Evolutionary conservation across 495 filamentous ascomycete genomes (phyloP).

Genomic region (Letharia lupina): DNA sequence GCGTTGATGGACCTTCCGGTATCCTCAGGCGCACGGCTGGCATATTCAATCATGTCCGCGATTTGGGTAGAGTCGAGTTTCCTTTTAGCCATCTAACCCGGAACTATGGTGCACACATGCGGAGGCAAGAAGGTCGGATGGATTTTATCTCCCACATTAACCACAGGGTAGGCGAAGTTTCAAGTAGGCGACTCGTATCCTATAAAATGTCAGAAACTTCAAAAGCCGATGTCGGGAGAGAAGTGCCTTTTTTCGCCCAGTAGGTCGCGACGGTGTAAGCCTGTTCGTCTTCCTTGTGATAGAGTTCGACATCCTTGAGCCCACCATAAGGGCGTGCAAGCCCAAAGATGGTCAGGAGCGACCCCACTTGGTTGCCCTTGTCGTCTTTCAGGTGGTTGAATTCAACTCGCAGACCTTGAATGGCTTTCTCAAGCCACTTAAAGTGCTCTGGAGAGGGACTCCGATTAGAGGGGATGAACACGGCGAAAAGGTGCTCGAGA

Average conservation of each 20-base stretch:
- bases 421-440: not conserved
- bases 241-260: not conserved
- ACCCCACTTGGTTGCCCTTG: not conserved
- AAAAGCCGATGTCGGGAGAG: too few species aligned
- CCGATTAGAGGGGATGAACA: not conserved
- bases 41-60: not conserved
- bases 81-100: not conserved
- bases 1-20: not conserved
- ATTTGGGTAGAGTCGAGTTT: not conserved
- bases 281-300: not conserved
- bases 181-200: not conserved
- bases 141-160: not conserved
- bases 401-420: not conserved
- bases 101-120: not conserved
- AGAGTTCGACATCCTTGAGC: not conserved
- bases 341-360: not conserved
- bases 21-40: not conserved
- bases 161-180: not conserved
- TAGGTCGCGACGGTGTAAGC: not conserved
- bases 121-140: not conserved
- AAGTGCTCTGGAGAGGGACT: not conserved
- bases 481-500: not conserved
- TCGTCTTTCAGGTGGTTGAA: not conserved
- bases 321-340: not conserved
- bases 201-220: not conserved